Evolutionary conservation across 768 basidiomycete species (phyloP).

Genomic region (Harrya chromipes): DNA sequence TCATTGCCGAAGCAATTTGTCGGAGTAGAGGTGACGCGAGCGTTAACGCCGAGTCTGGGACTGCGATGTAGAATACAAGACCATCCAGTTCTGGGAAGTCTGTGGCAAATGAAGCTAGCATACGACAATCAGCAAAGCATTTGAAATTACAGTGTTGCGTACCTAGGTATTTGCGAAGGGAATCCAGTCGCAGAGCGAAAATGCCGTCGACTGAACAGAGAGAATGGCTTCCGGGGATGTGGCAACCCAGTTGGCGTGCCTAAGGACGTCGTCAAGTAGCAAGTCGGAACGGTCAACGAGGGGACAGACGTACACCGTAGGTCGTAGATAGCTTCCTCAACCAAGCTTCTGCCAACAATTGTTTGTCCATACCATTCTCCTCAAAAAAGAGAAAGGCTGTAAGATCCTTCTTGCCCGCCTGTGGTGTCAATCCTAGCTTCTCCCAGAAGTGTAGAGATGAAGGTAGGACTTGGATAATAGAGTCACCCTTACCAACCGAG

Average conservation of each 20-base stretch:
- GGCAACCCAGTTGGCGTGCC: slow-evolving; percentile 60
- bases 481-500: slow-evolving; percentile 63
- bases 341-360: slow-evolving; percentile 55
- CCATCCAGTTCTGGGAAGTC: slow-evolving; percentile 40
- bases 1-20: slow-evolving; percentile 61
- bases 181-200: slow-evolving; percentile 61
- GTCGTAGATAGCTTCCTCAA: slow-evolving; percentile 46
- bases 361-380: slow-evolving; percentile 48
- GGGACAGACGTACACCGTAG: slow-evolving; percentile 59
- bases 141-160: slow-evolving; percentile 13
- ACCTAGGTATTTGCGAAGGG: slow-evolving; percentile 68
- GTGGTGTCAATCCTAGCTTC: slow-evolving; percentile 72
- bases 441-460: slow-evolving; percentile 82
- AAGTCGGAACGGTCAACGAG: not conserved
- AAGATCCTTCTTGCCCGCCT: slow-evolving; percentile 68
- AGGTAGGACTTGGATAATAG: slow-evolving; percentile 65
- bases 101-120: slow-evolving; percentile 48
- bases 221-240: slow-evolving; percentile 50
- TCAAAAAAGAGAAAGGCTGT: slow-evolving; percentile 69
- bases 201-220: slow-evolving; percentile 53
- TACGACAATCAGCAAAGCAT: not conserved
- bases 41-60: slow-evolving; percentile 58
- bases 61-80: slow-evolving; percentile 66
- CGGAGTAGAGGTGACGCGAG: slow-evolving; percentile 66
- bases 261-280: slow-evolving; percentile 27